Evolutionary conservation across 2,329 filamentous ascomycete species (phyloP).

Genomic region (Neonectria punicea): DNA sequence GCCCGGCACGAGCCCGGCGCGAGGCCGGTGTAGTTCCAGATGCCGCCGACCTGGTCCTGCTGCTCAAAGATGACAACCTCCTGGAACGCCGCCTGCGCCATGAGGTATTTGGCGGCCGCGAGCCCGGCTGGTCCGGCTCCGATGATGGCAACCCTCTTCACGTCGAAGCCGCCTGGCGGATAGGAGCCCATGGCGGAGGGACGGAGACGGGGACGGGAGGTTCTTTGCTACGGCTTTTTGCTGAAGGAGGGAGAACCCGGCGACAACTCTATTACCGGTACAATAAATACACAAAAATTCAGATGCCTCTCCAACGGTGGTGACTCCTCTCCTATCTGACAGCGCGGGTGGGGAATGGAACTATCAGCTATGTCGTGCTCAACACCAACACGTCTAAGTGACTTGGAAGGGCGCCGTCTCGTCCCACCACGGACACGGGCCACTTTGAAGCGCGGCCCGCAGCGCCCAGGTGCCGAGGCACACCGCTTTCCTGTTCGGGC

Average conservation of each 20-base stretch:
- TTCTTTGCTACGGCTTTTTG: slow-evolving; percentile 4
- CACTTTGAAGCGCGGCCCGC: neutral
- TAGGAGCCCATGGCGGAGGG: slow-evolving; percentile 44
- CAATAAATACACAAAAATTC: slow-evolving; percentile 24
- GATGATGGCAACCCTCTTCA: slow-evolving; percentile 77
- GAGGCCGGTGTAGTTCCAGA: slow-evolving; percentile 81
- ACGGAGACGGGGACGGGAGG: neutral
- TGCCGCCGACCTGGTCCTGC: slow-evolving; percentile 78
- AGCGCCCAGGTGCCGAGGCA: neutral
- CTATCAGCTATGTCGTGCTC: slow-evolving; percentile 33
- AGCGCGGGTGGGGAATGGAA: slow-evolving; percentile 37
- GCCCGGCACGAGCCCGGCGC: slow-evolving; percentile 62
- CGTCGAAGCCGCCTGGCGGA: slow-evolving; percentile 52
- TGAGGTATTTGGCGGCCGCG: slow-evolving; percentile 81
- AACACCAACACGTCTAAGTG: slow-evolving; percentile 24
- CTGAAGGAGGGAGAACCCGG: slow-evolving; percentile 2
- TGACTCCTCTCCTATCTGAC: slow-evolving; percentile 29
- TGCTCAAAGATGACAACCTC: slow-evolving; percentile 86
- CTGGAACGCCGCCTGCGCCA: slow-evolving; percentile 74
- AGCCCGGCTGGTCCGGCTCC: slow-evolving; percentile 86
- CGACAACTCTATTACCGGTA: slow-evolving; percentile 16
- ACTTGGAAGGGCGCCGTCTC: slow-evolving; percentile 12
- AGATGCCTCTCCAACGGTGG: slow-evolving; percentile 17
- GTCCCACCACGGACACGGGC: neutral
- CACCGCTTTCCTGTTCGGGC: slow-evolving; percentile 37